Evolutionary conservation across 345 rosid genomes (phyloP), one percentile per base, ranked within the genome.

Genomic region (Lenwebbia sp.): DNA sequence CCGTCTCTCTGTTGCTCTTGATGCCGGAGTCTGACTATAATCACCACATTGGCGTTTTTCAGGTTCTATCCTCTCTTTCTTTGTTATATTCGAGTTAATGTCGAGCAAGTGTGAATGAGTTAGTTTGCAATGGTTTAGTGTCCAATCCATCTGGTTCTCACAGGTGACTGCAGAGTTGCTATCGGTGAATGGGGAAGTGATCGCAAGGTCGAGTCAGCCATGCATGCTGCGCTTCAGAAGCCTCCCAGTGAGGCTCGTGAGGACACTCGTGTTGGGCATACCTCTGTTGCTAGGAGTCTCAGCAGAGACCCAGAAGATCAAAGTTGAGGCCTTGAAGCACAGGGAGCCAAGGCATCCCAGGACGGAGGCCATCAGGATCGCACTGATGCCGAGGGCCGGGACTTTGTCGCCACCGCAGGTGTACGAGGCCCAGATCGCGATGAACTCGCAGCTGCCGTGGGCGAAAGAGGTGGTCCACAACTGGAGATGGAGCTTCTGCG

Each of bases 11-110:
- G 89, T 44, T 76, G 26, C 90, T 97, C 83, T 87, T 93, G 91
- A 87, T 96, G 95, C 99, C 99, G 40, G 99, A 96, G 76, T 97
- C 98, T 83, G 93, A 95, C 85, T 88, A 90, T 87, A 97, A 95
- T 86, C 84, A 90, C 86, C 90, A 92, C 13, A 55, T 94, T 62
- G 98, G 98, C 1, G 87, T 94, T 13, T 96, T 97, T 86, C 99
- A 51, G 47, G 17, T 21, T 40, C 30, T 41, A 8, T 25, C 58
- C 23, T 17, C 13, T 70, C 78, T 17, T 17, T 30, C 25, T 22
- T 33, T 65, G 78, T 19, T 65, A 40, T 40, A 33, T 65, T 65
- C 8, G 17, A 65, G 6, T 33, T 33, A 33, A 33, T 65, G 5
- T 65, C 76, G 78, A 65, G 37, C 75, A 21, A 21, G 53, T 26